These are phyloP conservation scores for Lachnellula hyalina DNA, from an alignment of 2,329 filamentous ascomycete genomes.

Conservation along the genomic window DNA sequence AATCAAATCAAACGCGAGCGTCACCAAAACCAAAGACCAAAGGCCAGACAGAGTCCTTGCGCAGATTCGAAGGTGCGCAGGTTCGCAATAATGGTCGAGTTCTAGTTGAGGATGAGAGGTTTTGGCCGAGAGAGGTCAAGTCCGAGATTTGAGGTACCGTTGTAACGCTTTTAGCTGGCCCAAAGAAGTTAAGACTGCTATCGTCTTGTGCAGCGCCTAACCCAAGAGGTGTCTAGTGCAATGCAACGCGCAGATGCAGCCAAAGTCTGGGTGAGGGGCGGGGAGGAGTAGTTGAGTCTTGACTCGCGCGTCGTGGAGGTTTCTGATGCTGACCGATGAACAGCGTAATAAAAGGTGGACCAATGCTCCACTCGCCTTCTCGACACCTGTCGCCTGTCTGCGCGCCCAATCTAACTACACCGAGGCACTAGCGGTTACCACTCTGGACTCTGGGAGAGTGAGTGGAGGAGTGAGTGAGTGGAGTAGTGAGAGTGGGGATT, in stretches of 20 bases:
- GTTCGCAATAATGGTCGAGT: not conserved
- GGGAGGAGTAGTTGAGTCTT: not conserved
- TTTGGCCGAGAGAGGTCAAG: constrained; percentile 21
- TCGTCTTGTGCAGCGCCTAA: constrained; percentile 11
- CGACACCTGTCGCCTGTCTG: not conserved
- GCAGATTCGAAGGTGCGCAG: too few relatives aligned
- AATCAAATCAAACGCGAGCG: too few relatives aligned
- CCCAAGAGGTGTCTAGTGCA: constrained; percentile 8
- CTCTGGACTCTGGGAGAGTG: too few relatives aligned
- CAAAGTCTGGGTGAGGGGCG: not conserved
- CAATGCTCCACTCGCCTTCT: not conserved
- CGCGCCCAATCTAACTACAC: too few relatives aligned
- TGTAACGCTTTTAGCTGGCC: not conserved
- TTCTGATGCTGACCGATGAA: constrained; percentile 3
- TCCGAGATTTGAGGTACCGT: constrained; percentile 6
- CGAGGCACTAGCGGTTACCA: too few relatives aligned
- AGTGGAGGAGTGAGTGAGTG: too few relatives aligned
- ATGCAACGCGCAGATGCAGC: too few relatives aligned
- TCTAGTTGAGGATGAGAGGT: not conserved
- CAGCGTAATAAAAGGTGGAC: constrained; percentile 11
- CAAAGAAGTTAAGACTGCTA: not conserved
- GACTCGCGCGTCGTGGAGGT: too few relatives aligned
- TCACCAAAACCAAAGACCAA: not conserved
- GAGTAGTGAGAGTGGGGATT: too few relatives aligned
- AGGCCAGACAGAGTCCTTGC: not conserved